Conservation (phyloP, 2,329 filamentous ascomycete species). For the Apiospora saccharicola region DNA sequence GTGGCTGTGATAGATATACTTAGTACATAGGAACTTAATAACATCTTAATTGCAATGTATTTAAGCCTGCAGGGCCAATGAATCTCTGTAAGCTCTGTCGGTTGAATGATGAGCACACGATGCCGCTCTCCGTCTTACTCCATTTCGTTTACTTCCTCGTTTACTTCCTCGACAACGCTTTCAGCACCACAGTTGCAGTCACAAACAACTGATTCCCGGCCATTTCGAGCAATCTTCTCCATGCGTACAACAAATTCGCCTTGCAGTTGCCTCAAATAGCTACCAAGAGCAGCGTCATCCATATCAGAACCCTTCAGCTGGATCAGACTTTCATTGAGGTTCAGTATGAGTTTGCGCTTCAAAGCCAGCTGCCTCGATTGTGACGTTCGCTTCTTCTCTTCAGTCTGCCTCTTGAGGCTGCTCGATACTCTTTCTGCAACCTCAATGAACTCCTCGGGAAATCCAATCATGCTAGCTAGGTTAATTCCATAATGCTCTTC, state of each 20-base stretch:
- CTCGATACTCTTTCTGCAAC: constrained; percentile 72
- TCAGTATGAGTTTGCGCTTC: constrained; percentile 77
- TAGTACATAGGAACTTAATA: not conserved
- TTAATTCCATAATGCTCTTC: constrained; percentile 85
- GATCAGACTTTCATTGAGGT: constrained; percentile 74
- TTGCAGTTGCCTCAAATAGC: constrained; percentile 73
- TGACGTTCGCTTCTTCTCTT: constrained; percentile 65
- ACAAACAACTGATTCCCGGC: not conserved
- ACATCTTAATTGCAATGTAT: not conserved
- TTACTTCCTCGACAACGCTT: not conserved
- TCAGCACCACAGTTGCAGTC: not conserved
- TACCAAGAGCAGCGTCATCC: constrained; percentile 66
- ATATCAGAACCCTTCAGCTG: constrained; percentile 73
- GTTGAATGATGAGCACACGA: not conserved
- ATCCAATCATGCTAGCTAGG: constrained; percentile 76
- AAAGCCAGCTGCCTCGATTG: constrained; percentile 64
- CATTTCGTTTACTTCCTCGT: not conserved
- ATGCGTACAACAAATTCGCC: constrained; percentile 78
- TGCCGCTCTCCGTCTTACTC: not conserved
- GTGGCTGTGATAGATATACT: not conserved
- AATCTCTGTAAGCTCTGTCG: not conserved
- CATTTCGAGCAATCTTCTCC: constrained; percentile 64
- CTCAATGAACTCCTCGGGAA: constrained; percentile 73
- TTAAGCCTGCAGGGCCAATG: not conserved
- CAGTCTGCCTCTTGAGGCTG: constrained; percentile 64